These are phyloP conservation scores for Ailanthus altissimus DNA, from an alignment of 345 rosid species.

Conservation along the genomic window DNA sequence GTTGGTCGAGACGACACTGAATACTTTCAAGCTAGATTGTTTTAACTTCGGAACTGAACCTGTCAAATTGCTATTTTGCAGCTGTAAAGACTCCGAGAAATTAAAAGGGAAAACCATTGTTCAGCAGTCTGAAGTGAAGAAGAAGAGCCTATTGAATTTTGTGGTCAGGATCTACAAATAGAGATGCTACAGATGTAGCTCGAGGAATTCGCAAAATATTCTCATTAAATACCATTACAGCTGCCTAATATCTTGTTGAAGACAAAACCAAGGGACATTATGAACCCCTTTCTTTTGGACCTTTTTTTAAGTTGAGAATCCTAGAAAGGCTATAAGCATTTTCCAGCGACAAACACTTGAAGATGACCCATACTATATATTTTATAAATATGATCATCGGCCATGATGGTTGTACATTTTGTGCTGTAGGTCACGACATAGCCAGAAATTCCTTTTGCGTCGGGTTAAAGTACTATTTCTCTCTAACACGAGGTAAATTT, in stretches of 20 bases:
- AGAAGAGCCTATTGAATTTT: too few species aligned
- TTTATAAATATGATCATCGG: too few species aligned
- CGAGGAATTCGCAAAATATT: not conserved
- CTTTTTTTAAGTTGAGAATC: not conserved
- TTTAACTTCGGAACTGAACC: slow-evolving; percentile 42
- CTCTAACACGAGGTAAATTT: too few species aligned
- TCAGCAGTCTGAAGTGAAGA: too few species aligned
- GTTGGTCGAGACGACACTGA: slow-evolving; percentile 48
- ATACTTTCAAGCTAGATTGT: slow-evolving; percentile 30
- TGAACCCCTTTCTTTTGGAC: not conserved
- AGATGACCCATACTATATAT: too few species aligned
- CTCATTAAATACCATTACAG: not conserved
- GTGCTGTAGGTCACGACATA: too few species aligned
- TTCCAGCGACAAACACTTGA: not conserved
- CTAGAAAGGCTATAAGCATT: not conserved
- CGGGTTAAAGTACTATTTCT: too few species aligned
- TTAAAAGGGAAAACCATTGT: slow-evolving; percentile 12
- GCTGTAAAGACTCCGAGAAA: slow-evolving; percentile 36
- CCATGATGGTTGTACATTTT: too few species aligned
- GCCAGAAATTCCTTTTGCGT: too few species aligned
- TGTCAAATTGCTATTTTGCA: slow-evolving; percentile 46
- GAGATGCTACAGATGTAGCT: not conserved
- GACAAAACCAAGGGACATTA: not conserved
- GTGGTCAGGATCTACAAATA: too few species aligned
- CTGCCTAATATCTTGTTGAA: not conserved